Conservation (phyloP, 345 rosid species). For the Populus alba region DNA sequence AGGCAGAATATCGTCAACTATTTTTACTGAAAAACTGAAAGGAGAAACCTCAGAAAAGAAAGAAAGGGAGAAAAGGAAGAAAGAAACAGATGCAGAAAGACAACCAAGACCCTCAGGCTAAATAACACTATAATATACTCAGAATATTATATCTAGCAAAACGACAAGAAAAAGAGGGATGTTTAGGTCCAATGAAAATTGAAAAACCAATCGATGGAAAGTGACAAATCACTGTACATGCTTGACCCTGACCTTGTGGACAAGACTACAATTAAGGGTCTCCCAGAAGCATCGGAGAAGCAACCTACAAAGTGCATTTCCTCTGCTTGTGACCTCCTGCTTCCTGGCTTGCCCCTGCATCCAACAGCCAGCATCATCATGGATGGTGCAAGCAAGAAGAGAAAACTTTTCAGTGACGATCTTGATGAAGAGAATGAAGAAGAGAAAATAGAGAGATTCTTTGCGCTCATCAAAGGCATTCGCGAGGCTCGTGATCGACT, state of each 20-base stretch:
- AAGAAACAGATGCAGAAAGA: too few relatives aligned
- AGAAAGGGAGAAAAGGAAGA: too few relatives aligned
- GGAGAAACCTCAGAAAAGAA: too few relatives aligned
- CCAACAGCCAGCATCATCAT: background rate
- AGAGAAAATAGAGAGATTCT: constrained; percentile 41
- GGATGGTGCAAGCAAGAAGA: constrained; percentile 33
- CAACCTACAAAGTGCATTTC: constrained; percentile 14
- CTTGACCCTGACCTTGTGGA: background rate
- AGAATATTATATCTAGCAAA: too few relatives aligned
- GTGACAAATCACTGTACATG: background rate
- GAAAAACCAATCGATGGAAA: background rate
- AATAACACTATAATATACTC: too few relatives aligned
- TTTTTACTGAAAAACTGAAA: too few relatives aligned
- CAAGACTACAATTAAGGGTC: background rate
- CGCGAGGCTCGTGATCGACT: constrained; percentile 37
- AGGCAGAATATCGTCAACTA: too few relatives aligned
- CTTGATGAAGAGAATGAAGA: constrained; percentile 29
- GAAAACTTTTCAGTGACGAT: constrained; percentile 6
- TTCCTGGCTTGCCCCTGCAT: background rate
- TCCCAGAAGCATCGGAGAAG: constrained; percentile 20
- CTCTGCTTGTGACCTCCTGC: background rate
- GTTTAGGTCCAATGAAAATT: background rate
- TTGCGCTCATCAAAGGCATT: constrained; percentile 30
- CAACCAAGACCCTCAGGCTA: too few relatives aligned
- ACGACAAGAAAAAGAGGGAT: background rate